Percentiles rank a stretch among this genome's conserved stretches.
Evolutionary conservation across 306 rosid genomes (phyloP).

Genomic region (Alnus glutinosa): DNA sequence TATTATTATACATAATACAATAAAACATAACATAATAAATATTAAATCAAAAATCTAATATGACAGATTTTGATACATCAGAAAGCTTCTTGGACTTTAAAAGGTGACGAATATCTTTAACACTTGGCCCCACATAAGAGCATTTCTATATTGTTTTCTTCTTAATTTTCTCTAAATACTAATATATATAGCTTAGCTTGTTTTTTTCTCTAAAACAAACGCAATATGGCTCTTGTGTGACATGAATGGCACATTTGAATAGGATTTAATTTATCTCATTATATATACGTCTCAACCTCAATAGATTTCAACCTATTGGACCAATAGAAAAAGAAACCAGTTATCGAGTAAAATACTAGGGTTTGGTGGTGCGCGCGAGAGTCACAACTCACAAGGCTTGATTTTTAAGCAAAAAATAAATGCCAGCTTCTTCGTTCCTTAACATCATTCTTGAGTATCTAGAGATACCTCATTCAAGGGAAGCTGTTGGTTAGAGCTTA

Average conservation of each 20-base stretch:
- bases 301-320: conserved; percentile 45
- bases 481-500: conserved; percentile 53
- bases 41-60: conserved; percentile 8
- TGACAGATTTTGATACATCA: conserved; percentile 12
- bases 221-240: conserved; percentile 23
- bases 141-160: conserved; percentile 26
- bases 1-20: neutral
- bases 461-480: conserved; percentile 31
- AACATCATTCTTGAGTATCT: conserved; percentile 34
- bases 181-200: neutral
- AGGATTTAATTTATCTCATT: conserved; percentile 26
- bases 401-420: conserved; percentile 48
- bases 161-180: neutral
- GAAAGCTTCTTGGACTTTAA: conserved; percentile 24
- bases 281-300: conserved; percentile 21
- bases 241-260: conserved; percentile 40
- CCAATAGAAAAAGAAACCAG: conserved; percentile 35
- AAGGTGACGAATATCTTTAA: conserved; percentile 9
- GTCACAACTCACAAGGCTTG: conserved; percentile 46
- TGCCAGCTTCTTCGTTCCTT: conserved; percentile 36
- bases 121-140: conserved; percentile 13
- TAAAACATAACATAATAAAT: conserved; percentile 2
- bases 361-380: conserved; percentile 59
- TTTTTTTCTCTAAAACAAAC: conserved; percentile 26
- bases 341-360: conserved; percentile 20